phyloP scores from a whole-genome alignment of 225 moss, liverwort and hornwort genomes.

The Thuidium tamariscinum region DNA sequence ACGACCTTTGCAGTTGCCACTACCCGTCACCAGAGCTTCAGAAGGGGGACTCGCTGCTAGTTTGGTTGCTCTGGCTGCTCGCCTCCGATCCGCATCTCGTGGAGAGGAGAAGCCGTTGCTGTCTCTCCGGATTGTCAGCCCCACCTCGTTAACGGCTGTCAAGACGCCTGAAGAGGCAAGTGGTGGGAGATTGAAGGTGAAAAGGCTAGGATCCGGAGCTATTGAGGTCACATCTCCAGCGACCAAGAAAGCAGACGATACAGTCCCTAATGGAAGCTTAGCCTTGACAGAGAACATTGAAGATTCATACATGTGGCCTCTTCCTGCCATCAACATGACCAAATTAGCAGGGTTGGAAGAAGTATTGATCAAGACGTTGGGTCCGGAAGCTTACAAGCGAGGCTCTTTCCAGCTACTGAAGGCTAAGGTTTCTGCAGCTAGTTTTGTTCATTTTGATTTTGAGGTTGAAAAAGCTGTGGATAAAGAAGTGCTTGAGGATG shows the following conservation, averaged over 20 bases:
- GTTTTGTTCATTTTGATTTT: constrained; percentile 67
- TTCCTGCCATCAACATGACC: constrained; percentile 64
- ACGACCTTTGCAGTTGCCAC: constrained; percentile 62
- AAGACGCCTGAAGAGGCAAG: constrained; percentile 32
- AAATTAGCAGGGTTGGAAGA: constrained; percentile 62
- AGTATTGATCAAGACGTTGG: constrained; percentile 50
- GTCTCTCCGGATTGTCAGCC: constrained; percentile 73
- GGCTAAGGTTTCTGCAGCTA: constrained; percentile 74
- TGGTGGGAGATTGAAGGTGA: constrained; percentile 65
- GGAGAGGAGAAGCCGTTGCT: constrained; percentile 59
- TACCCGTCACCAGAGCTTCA: constrained; percentile 40
- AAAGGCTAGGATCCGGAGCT: constrained; percentile 65
- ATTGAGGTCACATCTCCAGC: constrained; percentile 50
- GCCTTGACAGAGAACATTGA: constrained; percentile 23
- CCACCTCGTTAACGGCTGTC: constrained; percentile 61
- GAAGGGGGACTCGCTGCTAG: constrained; percentile 47
- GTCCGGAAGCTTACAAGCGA: constrained; percentile 42
- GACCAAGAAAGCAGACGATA: constrained; percentile 12
- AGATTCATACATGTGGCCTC: constrained; percentile 62
- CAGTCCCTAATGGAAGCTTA: constrained; percentile 7
- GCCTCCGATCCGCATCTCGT: constrained; percentile 60
- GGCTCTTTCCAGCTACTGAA: constrained; percentile 71
- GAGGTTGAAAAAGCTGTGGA: constrained; percentile 51
- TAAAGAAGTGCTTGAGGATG: constrained; percentile 8
- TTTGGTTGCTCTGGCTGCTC: constrained; percentile 64